Evolutionary conservation across 176 grass and related monocot species (phyloP).

Genomic region (Aegilops longissima): DNA sequence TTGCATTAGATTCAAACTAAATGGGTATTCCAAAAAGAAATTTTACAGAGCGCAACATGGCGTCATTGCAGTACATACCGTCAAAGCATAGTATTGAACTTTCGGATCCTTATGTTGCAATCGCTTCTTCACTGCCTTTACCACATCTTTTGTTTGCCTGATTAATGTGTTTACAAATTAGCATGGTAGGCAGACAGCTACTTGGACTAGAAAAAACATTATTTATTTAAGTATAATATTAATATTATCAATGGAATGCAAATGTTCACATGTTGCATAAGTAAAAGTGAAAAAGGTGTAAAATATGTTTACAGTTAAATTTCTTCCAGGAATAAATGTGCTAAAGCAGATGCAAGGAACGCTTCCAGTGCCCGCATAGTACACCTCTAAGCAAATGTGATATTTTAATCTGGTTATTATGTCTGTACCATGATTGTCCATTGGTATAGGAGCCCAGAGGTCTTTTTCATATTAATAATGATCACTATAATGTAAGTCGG

Average conservation of each 20-base stretch:
- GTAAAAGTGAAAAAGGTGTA: background rate
- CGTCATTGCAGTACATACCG: slow-evolving; percentile 51
- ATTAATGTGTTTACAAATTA: slow-evolving; percentile 27
- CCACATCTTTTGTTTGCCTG: slow-evolving; percentile 86
- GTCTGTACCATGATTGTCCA: background rate
- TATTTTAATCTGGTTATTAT: background rate
- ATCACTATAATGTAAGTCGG: background rate
- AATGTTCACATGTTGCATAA: background rate
- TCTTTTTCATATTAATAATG: background rate
- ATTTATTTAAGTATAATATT: background rate
- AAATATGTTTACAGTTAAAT: background rate
- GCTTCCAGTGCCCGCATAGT: background rate
- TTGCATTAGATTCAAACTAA: background rate
- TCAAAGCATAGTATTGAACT: slow-evolving; percentile 84
- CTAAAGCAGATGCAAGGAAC: background rate
- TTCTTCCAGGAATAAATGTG: background rate
- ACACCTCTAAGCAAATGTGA: background rate
- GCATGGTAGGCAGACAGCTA: slow-evolving; percentile 14
- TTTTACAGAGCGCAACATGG: background rate
- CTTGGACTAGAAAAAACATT: background rate
- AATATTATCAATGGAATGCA: background rate
- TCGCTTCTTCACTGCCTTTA: slow-evolving; percentile 80
- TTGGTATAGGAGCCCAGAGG: background rate
- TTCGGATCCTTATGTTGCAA: slow-evolving; percentile 83
- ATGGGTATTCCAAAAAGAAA: background rate